Conservation (phyloP, 2,329 filamentous ascomycete species). For the Endoconidiophora laricicola region DNA sequence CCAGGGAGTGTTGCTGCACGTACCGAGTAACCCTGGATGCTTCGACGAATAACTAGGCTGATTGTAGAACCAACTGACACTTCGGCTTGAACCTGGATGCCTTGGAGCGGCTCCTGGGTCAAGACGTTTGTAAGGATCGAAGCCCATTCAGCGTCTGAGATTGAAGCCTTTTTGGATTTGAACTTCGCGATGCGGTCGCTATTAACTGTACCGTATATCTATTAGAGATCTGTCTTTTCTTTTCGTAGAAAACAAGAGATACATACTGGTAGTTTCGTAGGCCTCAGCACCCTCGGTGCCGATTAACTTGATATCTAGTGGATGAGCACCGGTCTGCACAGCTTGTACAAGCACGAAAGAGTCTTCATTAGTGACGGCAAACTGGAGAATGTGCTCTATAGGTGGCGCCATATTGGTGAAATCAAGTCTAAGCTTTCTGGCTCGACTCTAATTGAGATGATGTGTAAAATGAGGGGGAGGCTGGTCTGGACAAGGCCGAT, state of each 20-base stretch:
- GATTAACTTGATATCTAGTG: constrained; percentile 48
- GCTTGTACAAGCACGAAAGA: constrained; percentile 46
- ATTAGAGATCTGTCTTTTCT: not conserved
- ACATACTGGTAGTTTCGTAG: constrained; percentile 42
- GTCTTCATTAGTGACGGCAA: constrained; percentile 38
- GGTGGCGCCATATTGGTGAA: not conserved
- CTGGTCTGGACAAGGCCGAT: too few species aligned
- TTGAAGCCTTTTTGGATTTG: constrained; percentile 35
- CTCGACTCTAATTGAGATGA: too few species aligned
- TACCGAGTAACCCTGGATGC: constrained; percentile 53
- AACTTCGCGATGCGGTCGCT: constrained; percentile 37
- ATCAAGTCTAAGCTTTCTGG: too few species aligned
- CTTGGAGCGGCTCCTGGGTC: constrained; percentile 31
- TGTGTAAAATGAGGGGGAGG: too few species aligned
- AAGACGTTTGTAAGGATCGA: constrained; percentile 40
- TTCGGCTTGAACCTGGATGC: constrained; percentile 43
- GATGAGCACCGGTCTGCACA: constrained; percentile 29
- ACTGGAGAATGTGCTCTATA: constrained; percentile 30
- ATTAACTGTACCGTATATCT: constrained; percentile 2
- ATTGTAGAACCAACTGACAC: constrained; percentile 36
- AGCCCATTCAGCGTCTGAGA: constrained; percentile 50
- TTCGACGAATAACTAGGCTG: constrained; percentile 46
- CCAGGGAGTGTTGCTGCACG: constrained; percentile 16
- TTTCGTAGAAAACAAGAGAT: constrained; percentile 9
- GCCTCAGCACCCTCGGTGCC: constrained; percentile 50